A percentile compares a stretch with the other conserved stretches of the same genome.
phyloP scores from a whole-genome alignment of 1,284 basidiomycete genomes.

The Tilletia caries region DNA sequence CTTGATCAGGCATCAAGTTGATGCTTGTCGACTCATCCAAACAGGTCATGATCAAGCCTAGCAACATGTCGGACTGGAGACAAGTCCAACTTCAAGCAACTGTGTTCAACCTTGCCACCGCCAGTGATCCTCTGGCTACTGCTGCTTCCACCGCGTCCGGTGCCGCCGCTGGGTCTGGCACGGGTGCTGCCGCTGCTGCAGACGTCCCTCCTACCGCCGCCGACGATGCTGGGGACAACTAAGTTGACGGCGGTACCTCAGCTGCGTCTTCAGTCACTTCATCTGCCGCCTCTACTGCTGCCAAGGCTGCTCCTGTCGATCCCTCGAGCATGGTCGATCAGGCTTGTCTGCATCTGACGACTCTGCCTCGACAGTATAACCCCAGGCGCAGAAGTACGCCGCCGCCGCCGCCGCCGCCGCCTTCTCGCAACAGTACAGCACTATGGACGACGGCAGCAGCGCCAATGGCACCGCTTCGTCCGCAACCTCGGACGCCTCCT shows the following conservation, averaged over 20 bases:
- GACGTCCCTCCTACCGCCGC: not conserved
- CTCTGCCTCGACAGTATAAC: too few species aligned
- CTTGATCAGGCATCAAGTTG: not conserved
- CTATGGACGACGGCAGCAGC: too few species aligned
- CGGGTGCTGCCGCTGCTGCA: not conserved
- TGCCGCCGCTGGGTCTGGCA: not conserved
- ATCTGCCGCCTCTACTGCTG: not conserved
- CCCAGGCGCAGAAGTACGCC: too few species aligned
- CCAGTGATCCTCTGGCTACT: not conserved
- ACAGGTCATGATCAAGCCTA: not conserved
- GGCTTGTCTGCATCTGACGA: too few species aligned
- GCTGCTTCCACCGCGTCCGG: not conserved
- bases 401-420: too few species aligned
- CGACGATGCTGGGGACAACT: not conserved
- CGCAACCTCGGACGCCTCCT: too few species aligned
- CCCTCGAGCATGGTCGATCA: not conserved
- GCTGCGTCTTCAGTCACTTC: too few species aligned
- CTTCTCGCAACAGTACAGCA: too few species aligned
- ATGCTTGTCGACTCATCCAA: conserved; percentile 6
- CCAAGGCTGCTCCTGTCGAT: not conserved
- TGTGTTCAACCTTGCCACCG: not conserved
- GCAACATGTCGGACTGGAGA: not conserved
- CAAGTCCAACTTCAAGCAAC: conserved; percentile 7
- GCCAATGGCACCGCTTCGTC: too few species aligned
- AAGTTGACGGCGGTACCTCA: not conserved